These are phyloP conservation scores for Hypoxylon cercidicola DNA, from an alignment of 495 filamentous ascomycete species.

Conservation along the genomic window DNA sequence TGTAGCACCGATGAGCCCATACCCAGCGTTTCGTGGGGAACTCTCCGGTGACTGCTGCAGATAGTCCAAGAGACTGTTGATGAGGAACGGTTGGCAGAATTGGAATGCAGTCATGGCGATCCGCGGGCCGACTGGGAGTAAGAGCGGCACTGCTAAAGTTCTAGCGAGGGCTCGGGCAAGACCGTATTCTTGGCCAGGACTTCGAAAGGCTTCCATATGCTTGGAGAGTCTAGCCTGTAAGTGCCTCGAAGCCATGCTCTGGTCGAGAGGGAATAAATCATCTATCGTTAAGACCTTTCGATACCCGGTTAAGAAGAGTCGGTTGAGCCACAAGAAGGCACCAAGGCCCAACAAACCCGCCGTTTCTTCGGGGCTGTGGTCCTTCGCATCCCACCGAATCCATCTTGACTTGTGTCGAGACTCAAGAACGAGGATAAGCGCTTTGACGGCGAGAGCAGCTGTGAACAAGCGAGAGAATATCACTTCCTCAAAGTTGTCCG, in stretches of 20 bases:
- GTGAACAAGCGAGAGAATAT: constrained; percentile 59
- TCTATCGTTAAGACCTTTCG: constrained; percentile 53
- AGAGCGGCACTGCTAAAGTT: constrained; percentile 42
- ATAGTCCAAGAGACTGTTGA: constrained; percentile 61
- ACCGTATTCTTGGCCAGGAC: constrained; percentile 28
- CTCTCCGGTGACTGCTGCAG: constrained; percentile 54
- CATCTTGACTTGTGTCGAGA: constrained; percentile 61
- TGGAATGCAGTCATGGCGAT: constrained; percentile 57
- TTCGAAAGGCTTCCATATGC: constrained; percentile 9
- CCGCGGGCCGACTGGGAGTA: constrained; percentile 47
- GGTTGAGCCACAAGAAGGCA: constrained; percentile 70
- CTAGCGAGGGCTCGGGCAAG: constrained; percentile 31
- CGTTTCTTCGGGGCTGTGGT: constrained; percentile 68
- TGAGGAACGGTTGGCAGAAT: constrained; percentile 73
- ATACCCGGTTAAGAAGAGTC: constrained; percentile 61
- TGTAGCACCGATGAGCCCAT: constrained; percentile 50
- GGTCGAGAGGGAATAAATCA: constrained; percentile 60
- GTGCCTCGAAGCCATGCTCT: constrained; percentile 54
- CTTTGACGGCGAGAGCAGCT: constrained; percentile 57
- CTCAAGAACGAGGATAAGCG: constrained; percentile 63
- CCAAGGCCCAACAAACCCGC: constrained; percentile 62
- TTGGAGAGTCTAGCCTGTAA: constrained; percentile 47
- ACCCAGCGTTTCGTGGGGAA: constrained; percentile 57
- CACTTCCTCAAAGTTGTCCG: constrained; percentile 39
- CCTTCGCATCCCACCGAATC: constrained; percentile 47